phyloP scores from a whole-genome alignment of 176 grass and related monocot species.

The Musa schizocarpa region DNA sequence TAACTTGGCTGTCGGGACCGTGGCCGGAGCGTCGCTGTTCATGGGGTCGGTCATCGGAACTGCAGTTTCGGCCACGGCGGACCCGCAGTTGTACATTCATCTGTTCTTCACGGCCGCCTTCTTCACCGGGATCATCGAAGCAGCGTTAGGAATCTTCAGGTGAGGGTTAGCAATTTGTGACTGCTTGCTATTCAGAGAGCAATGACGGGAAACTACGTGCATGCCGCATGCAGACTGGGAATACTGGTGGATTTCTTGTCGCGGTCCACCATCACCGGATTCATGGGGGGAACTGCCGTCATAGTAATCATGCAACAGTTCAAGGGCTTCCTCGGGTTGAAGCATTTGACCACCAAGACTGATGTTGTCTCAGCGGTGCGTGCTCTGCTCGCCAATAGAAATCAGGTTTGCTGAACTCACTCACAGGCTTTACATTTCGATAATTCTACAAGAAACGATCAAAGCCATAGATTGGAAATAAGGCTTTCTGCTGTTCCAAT shows the following conservation, averaged over 20 bases:
- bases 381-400: neutral
- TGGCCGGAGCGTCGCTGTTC: neutral
- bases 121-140: neutral
- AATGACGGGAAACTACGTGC: neutral
- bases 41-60: neutral
- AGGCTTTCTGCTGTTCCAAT: too few species aligned
- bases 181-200: neutral
- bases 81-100: neutral
- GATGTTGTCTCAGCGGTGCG: neutral
- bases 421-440: too few species aligned
- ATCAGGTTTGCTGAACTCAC: neutral
- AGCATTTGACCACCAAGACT: neutral
- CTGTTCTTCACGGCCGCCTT: neutral
- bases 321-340: neutral
- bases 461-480: too few species aligned
- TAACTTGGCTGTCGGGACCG: neutral
- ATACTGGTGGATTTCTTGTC: conserved; percentile 7
- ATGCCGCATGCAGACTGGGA: neutral
- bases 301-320: neutral
- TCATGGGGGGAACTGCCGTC: neutral
- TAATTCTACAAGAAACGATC: too few species aligned
- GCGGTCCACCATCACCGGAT: neutral
- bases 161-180: neutral
- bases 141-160: neutral
- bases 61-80: neutral